Base-by-base conservation (phyloP, 805 yeast genomes). In the Barnettozyma sucrosica region DNA sequence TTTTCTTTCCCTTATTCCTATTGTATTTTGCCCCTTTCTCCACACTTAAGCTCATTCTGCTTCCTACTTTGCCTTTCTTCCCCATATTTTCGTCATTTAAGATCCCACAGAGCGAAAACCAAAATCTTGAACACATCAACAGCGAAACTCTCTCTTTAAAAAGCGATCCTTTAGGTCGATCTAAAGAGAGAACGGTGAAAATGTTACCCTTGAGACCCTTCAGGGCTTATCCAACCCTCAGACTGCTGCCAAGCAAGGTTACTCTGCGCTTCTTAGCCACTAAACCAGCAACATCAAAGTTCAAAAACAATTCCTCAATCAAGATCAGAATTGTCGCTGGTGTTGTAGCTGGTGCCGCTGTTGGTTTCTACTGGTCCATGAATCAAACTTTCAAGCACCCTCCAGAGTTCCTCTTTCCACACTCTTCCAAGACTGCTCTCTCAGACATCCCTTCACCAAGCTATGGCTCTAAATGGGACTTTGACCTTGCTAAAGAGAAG, bases 351-450 rank as follows among this genome's bases (percentile, higher is more conserved):
- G 59, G 61, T 18, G 50, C 55, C 2, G 36, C 47, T 8, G 24
- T 45, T 23, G 63, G 63, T 13, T 59, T 56, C 50, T 59, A 55
- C 38, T 47, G 55, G n/a, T 56, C 63, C 18, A 48, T 59, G 55
- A 59, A 59, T 48, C 55, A 53, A 21, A 47, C 63, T 0, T 30
- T 56, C 6, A 19, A 49, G 7, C 44, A 41, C 28, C 64, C 64
- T 5, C 64, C 64, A 9, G 61, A 58, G 38, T 58, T 58, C 45
- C 18, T 59, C n/a, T 60, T 60, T 50, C 65, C 65, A 5, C 56
- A 55, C 16, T 59, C 63, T 0, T 61, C 65, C 3, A 53, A 47
- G 8, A 59, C 64, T 0, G 16, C 42, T 1, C 43, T 61, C 7
- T 3, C 20, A 2, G 65, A 61, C 26, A 33, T 59, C 3, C 57